Evolutionary conservation across 2,329 filamentous ascomycete species (phyloP), one percentile per base, ranked within the genome.

Genomic region (Penicillium frequentans): DNA sequence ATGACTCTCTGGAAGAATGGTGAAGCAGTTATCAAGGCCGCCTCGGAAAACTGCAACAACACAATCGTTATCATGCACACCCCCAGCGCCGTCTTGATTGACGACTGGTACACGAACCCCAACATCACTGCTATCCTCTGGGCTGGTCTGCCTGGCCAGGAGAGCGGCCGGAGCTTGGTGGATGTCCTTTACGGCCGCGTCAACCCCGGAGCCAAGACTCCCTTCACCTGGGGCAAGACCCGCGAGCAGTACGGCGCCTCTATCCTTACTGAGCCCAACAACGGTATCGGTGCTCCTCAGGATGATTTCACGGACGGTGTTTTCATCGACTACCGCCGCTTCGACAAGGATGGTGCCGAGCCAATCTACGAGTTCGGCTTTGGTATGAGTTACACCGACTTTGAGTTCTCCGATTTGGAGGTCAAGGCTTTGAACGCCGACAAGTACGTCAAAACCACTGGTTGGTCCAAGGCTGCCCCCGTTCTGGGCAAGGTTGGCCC

Each of bases 61-160:
- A 96, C 92, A 13, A 89, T 98, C 58, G 90, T 98, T 16, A 86
- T 97, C 56, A 88, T 98, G 57, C 93, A 98, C 79, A 91, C 90
- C 1, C 85, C 88, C 3, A 92, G 92, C 0, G 86, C 93, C 1
- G 90, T 96, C 5, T 77, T 96, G 1, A 76, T 97, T 24, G 85
- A 86, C 13, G 84, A 90, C 48, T 81, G 78, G 76, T 74, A 79
- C 33, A 68, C 78, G 55, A 74, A 89, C 66, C 83, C 84, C 3
- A 91, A 90, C 67, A 83, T 93, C 61, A 90, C 87, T 49, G 89
- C 87, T 37, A 87, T 93, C 55, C 78, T 92, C 19, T 91, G 88
- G 83, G 89, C 88, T 46, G 89, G 88, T 65, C 78, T 92, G 43
- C 89, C 89, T 0, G 89, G 89, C 29, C 86, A 91, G 67, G 87